Conservation (phyloP, 2,329 filamentous ascomycete species). For the Nothophaeocryptopus gaeumannii region DNA sequence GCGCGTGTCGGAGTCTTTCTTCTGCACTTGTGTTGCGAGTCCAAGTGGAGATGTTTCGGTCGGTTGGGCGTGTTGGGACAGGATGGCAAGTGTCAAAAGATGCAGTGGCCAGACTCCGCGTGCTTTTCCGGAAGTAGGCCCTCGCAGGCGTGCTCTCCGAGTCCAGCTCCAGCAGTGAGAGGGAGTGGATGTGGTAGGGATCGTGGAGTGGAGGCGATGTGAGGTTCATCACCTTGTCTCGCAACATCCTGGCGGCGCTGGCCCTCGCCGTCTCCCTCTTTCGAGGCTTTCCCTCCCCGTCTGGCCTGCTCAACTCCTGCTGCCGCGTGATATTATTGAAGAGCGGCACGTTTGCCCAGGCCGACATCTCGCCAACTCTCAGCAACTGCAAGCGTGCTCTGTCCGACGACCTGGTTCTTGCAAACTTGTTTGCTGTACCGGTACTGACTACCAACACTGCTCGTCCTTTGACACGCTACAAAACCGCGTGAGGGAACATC, state of each 20-base stretch:
- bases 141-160: not conserved
- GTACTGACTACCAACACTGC: not conserved
- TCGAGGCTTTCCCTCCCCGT: not conserved
- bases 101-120: not conserved
- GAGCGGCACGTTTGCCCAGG: not conserved
- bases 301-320: not conserved
- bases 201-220: not conserved
- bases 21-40: not conserved
- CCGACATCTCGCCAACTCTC: no score
- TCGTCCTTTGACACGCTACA: not conserved
- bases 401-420: no score
- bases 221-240: constrained; percentile 9
- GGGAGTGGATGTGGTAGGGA: no score
- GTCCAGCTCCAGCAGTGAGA: no score
- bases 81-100: constrained; percentile 5
- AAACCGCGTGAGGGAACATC: no score
- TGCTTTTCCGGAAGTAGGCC: constrained; percentile 1
- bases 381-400: no score
- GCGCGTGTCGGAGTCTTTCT: no score
- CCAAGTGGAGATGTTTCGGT: constrained; percentile 1
- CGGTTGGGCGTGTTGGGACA: constrained; percentile 1
- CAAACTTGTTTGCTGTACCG: no score
- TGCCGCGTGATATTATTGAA: constrained; percentile 13
- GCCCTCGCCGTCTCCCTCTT: constrained; percentile 5
- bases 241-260: not conserved